Evolutionary conservation across 371 early-diverging fungal genomes (phyloP), one percentile per base, ranked within the genome.

Genomic region (Zopfochytrium polystomum): DNA sequence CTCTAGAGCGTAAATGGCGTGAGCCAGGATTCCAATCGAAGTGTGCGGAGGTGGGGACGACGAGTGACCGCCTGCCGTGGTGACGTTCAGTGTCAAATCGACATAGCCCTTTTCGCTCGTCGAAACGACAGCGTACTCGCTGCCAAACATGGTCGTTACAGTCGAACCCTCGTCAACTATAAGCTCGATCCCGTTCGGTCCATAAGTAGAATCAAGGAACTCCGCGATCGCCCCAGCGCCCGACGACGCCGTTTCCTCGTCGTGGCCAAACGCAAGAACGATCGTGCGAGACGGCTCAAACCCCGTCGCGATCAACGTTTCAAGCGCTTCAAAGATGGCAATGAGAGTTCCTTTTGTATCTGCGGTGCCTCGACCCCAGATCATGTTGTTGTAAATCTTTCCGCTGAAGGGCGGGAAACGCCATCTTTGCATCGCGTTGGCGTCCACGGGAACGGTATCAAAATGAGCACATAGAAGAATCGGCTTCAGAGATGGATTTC

Each of bases 251-350:
- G 22, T 53, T 58, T 49, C 71, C 64, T 76, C 77, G 51, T 76
- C 77, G 44, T 71, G 68, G 0, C 77, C 77, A 66, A 71, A 73
- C 0, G 70, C 73, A 6, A 76, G 20, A 26, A 70, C 42, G 7
- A 73, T 22, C 20, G 58, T 70, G 33, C 71, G 18, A 23, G 43
- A 33, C 18, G 62, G 63, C 46, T 9, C 31, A 47, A 52, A 73
- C 5, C 66, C 70, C 2, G 54, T 52, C 46, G 58, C 47, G 4
- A 76, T 31, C 26, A 76, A 56, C 50, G 57, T 38, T 43, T 76
- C 77, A 15, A 73, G 61, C 32, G 73, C 72, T 48, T 71, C 72
- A 49, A 76, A 25, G n/a, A 69, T 56, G 7, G 56, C 66, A 2
- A 72, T 60, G 29, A 73, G 60, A 2, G 70, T 65, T 33, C 50